Evolutionary conservation across 2,329 filamentous ascomycete genomes (phyloP).

Genomic region (Drechslerella dactyloides): DNA sequence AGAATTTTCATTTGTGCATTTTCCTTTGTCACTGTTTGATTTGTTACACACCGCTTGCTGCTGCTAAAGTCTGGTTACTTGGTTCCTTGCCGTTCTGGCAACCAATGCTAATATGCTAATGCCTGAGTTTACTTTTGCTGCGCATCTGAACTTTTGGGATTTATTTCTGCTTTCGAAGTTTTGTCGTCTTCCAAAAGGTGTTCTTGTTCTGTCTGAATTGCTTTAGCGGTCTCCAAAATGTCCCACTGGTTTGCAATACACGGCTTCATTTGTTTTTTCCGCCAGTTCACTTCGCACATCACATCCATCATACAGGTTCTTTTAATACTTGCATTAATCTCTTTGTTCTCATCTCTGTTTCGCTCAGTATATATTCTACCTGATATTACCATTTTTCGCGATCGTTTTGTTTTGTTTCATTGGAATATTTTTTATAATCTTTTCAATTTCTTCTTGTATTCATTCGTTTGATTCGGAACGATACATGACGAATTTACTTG

Average conservation of each 20-base stretch:
- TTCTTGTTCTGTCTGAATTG: neutral
- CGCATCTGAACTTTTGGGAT: neutral
- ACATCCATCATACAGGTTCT: slow-evolving; percentile 3
- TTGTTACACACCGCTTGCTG: slow-evolving; percentile 29
- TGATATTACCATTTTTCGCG: neutral
- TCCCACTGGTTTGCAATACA: neutral
- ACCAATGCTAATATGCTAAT: slow-evolving; percentile 9
- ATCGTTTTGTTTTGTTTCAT: slow-evolving; percentile 1
- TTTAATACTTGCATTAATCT: slow-evolving; percentile 6
- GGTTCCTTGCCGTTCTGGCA: neutral
- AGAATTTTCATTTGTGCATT: slow-evolving; percentile 28
- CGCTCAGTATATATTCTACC: slow-evolving; percentile 24
- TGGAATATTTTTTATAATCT: slow-evolving; percentile 9
- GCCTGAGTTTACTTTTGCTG: neutral
- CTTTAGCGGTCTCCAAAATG: slow-evolving; percentile 3
- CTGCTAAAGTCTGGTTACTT: neutral
- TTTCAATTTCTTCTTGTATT: neutral
- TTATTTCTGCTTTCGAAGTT: slow-evolving; percentile 5
- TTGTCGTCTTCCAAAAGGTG: neutral
- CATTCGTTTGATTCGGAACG: neutral
- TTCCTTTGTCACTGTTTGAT: slow-evolving; percentile 41
- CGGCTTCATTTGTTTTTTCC: slow-evolving; percentile 1
- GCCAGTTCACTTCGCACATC: slow-evolving; percentile 3
- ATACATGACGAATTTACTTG: slow-evolving; percentile 3
- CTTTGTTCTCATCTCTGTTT: no score